These are phyloP conservation scores for Cercospora beticola DNA, from an alignment of 2,329 filamentous ascomycete genomes.

Conservation along the genomic window DNA sequence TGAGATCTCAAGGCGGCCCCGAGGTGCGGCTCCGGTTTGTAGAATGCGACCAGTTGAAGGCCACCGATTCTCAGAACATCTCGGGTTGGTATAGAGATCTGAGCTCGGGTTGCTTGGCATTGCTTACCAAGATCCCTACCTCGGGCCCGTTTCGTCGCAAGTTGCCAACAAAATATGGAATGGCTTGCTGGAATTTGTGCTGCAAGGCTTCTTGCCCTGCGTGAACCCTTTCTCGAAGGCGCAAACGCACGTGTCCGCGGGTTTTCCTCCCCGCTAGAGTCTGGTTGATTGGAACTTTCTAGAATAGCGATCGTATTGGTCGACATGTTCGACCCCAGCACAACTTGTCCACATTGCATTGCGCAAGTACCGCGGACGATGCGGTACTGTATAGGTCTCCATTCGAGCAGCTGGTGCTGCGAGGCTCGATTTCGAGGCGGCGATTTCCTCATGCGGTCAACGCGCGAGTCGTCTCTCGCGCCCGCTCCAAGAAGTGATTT, in stretches of 20 bases:
- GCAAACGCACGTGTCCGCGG: conserved; percentile 9
- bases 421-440: not conserved
- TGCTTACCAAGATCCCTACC: conserved; percentile 9
- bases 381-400: not conserved
- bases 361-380: not conserved
- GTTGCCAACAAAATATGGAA: not conserved
- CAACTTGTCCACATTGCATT: not conserved
- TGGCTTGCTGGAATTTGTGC: not conserved
- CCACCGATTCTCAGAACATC: conserved; percentile 12
- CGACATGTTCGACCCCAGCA: not conserved
- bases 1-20: conserved; percentile 14
- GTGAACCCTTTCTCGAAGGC: conserved; percentile 1
- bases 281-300: conserved; percentile 10
- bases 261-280: not conserved
- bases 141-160: conserved; percentile 12
- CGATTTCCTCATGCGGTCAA: not conserved
- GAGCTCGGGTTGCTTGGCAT: conserved; percentile 12
- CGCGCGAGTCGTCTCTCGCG: not conserved
- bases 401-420: not conserved
- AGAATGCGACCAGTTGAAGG: conserved; percentile 12
- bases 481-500: not conserved
- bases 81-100: conserved; percentile 17
- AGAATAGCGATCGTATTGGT: not conserved
- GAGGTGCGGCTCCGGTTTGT: conserved; percentile 15
- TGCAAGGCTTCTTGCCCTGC: conserved; percentile 13